Percentiles rank a stretch among this genome's conserved stretches.
phyloP scores from a whole-genome alignment of 2,329 filamentous ascomycete genomes.

The Fusarium sp. region DNA sequence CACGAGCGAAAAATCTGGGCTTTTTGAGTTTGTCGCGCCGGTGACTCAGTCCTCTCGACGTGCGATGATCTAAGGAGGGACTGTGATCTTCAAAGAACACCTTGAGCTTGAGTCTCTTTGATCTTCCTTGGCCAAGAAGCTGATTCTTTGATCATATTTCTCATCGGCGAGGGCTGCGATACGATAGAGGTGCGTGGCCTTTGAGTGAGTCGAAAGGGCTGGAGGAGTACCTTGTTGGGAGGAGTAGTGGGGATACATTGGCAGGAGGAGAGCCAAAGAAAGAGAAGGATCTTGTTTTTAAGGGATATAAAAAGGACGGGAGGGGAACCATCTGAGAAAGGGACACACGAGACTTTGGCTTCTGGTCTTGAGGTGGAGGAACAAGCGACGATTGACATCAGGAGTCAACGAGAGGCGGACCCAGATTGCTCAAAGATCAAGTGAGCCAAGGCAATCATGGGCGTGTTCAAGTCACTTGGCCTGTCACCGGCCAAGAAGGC shows the following conservation, averaged over 20 bases:
- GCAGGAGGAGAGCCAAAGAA: background rate
- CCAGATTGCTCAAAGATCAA: background rate
- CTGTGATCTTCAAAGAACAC: background rate
- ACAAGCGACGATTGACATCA: background rate
- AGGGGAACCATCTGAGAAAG: background rate
- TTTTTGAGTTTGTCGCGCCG: background rate
- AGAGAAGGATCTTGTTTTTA: background rate
- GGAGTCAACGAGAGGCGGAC: background rate
- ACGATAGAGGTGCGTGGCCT: constrained; percentile 10
- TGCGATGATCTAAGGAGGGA: background rate
- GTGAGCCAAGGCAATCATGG: constrained; percentile 30
- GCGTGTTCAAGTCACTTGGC: constrained; percentile 45
- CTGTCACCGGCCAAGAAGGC: constrained; percentile 48
- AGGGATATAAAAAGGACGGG: background rate
- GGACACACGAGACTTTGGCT: background rate
- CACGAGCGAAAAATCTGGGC: background rate
- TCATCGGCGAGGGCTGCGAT: background rate
- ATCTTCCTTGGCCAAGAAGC: background rate
- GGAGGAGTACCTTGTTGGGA: background rate
- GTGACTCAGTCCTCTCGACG: constrained; percentile 8
- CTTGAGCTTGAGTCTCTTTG: background rate
- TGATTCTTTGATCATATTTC: background rate
- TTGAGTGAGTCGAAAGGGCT: background rate
- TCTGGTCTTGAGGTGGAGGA: background rate
- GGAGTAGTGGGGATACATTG: background rate